Evolutionary conservation across 2,329 filamentous ascomycete genomes (phyloP).

Genomic region (Sodiomyces alkalinus): DNA sequence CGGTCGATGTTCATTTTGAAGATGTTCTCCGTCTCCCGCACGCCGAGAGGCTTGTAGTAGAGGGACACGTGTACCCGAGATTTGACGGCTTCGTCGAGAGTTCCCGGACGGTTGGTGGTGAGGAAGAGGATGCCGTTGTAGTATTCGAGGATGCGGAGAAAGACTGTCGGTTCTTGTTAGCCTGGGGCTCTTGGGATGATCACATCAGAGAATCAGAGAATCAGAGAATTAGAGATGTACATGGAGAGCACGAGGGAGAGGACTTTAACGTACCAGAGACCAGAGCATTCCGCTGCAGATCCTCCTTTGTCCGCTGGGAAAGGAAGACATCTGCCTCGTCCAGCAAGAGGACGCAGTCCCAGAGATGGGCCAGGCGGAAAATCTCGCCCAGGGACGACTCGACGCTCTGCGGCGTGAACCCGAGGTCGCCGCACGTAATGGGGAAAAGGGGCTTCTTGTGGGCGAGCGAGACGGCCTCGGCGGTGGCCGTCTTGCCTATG

Average conservation of each 20-base stretch:
- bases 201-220: no score
- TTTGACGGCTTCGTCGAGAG: slow-evolving; percentile 28
- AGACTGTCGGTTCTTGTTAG: slow-evolving; percentile 14
- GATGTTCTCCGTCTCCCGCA: not conserved
- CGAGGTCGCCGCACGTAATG: slow-evolving; percentile 14
- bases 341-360: slow-evolving; percentile 13
- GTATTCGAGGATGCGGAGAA: slow-evolving; percentile 24
- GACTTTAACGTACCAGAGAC: slow-evolving; percentile 9
- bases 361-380: slow-evolving; percentile 11
- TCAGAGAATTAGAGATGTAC: no score
- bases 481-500: slow-evolving; percentile 4
- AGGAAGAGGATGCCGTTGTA: slow-evolving; percentile 26
- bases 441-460: slow-evolving; percentile 6
- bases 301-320: slow-evolving; percentile 7
- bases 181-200: no score
- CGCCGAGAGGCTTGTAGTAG: not conserved
- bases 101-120: slow-evolving; percentile 28
- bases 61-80: slow-evolving; percentile 22
- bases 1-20: slow-evolving; percentile 2
- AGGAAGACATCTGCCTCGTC: slow-evolving; percentile 16
- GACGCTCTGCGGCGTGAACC: slow-evolving; percentile 8
- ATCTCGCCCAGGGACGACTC: slow-evolving; percentile 10
- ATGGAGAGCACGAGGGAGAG: no score
- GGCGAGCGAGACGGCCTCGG: slow-evolving; percentile 3
- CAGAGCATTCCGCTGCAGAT: slow-evolving; percentile 12